These are phyloP conservation scores for Piper betle DNA, from an alignment of 164 flowering plant genomes.

Conservation along the genomic window DNA sequence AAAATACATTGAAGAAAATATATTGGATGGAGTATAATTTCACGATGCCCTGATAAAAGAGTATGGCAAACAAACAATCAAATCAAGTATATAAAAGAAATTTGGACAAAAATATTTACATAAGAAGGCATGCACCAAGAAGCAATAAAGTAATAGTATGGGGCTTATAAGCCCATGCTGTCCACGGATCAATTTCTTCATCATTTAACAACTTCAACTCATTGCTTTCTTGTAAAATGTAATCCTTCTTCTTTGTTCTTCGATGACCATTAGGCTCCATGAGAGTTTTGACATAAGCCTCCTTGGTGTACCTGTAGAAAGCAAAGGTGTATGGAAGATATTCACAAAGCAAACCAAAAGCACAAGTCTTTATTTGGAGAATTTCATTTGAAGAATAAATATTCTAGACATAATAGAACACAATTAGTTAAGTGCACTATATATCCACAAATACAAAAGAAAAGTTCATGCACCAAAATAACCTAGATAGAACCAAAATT, in stretches of 20 bases:
- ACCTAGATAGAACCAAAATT: no score
- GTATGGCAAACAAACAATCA: not conserved
- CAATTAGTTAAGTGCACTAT: not conserved
- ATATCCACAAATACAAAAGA: not conserved
- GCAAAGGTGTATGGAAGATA: not conserved
- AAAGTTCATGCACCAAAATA: not conserved
- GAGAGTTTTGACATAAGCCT: not conserved
- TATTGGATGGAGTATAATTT: no score
- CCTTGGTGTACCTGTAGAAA: not conserved
- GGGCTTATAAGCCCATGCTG: conserved; percentile 97
- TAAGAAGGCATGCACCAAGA: conserved; percentile 81
- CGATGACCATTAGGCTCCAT: conserved; percentile 58
- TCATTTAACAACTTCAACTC: conserved; percentile 13
- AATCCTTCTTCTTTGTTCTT: conserved; percentile 31
- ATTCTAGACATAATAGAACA: not conserved
- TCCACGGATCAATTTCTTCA: conserved; percentile 85
- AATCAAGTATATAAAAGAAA: not conserved
- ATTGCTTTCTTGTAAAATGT: conserved; percentile 28
- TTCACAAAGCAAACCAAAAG: not conserved
- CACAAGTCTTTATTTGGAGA: not conserved
- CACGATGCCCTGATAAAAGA: not conserved
- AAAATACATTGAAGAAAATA: no score
- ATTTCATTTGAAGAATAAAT: not conserved
- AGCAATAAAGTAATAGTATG: conserved; percentile 70
- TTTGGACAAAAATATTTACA: conserved; percentile 38